phyloP scores from a whole-genome alignment of 2,329 filamentous ascomycete species.

The Colletotrichum phormii region DNA sequence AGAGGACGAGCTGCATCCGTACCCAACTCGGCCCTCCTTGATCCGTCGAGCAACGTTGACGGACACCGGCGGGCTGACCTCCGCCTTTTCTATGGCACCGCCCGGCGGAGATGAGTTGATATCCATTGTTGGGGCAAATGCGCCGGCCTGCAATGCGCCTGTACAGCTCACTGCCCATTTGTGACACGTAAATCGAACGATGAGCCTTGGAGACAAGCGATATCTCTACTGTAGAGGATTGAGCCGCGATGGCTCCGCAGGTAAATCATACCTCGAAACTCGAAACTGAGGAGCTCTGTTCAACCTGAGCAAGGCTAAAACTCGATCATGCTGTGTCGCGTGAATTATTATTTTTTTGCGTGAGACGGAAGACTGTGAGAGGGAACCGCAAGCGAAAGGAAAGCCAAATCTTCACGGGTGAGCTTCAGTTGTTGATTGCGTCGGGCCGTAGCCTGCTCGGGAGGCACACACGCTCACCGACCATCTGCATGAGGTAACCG shows the following conservation, averaged over 20 bases:
- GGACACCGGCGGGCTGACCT: conserved; percentile 19
- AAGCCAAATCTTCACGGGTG: neutral
- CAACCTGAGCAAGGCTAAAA: neutral
- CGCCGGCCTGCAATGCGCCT: neutral
- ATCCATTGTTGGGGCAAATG: neutral
- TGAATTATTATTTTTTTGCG: neutral
- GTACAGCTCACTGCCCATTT: neutral
- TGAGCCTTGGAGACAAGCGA: neutral
- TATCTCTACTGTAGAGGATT: neutral
- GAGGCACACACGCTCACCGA: neutral
- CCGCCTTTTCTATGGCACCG: neutral
- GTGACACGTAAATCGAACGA: neutral
- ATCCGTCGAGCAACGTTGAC: conserved; percentile 14
- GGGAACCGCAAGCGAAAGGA: neutral
- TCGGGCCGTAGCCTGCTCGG: conserved; percentile 9
- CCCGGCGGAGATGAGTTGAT: neutral
- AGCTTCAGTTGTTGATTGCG: neutral
- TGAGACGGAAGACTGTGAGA: neutral
- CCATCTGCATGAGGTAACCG: neutral
- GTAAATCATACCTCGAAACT: neutral
- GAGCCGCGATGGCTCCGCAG: neutral
- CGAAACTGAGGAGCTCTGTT: neutral
- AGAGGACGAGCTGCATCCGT: conserved; percentile 33
- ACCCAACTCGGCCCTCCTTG: conserved; percentile 30
- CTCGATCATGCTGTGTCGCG: neutral